Base-by-base conservation (phyloP, 2,329 filamentous ascomycete species). In the Diaporthe capsici region DNA sequence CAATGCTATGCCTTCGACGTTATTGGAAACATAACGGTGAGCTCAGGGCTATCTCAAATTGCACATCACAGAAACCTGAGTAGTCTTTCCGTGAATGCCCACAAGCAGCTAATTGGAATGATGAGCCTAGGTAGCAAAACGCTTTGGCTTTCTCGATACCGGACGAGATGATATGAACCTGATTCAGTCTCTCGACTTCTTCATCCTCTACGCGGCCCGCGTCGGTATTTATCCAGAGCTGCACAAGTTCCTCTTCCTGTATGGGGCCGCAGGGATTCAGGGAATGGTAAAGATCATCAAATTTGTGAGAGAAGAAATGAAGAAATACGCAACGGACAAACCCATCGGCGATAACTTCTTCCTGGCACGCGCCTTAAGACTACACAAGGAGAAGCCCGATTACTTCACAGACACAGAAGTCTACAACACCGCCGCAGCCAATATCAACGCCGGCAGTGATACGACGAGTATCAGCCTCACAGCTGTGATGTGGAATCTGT, bases 381-480 rank as follows among this genome's bases (percentile, higher is more conserved):
- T 70, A n/a, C 65, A 70, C 34, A 70, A 42, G 31, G 65, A 53
- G 8, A 70, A 55, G 34, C 65, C 65, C 8, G 47, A 70, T 25
- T 70, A 70, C 34, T 73, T 73, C 71, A 73, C 71, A 9, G 72
- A 58, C 1, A 47, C 71, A 5, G 77, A 82, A 61, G 77, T 83
- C n/a, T 22, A 77, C 31, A 22, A 42, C 0, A 79, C 77, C 2
- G 80, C 79, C 53, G 42, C 72, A 8, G 68, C 74, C 5, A 84
- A 84, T 34, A 79, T 84, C 31, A 77, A 77, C 0, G 84, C 84
- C 5, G 84, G 84, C 0, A 82, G 81, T 2, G 84, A 86, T 57
- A 85, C 84, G 0, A 85, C 84, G 0, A 80, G 81, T 2, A 82
- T 83, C 49, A 81, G 82, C 2, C 78, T 85, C 0, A 79, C 80